These are phyloP conservation scores for Cladorrhinum sp. DNA, from an alignment of 2,329 filamentous ascomycete species.

Conservation along the genomic window DNA sequence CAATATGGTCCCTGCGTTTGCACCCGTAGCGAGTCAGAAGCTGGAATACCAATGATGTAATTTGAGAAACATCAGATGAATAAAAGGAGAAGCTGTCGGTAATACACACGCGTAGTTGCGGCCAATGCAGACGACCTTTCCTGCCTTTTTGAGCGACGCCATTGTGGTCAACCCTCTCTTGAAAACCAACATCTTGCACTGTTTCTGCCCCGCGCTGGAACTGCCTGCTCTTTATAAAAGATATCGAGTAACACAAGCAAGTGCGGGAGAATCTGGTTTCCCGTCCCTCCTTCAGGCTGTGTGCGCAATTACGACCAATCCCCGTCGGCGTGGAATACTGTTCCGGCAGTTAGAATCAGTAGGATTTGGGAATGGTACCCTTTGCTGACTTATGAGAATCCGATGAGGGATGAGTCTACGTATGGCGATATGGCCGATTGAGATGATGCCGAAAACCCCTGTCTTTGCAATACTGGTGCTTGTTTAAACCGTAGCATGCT, in stretches of 20 bases:
- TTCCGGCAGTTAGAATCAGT: slow-evolving; percentile 3
- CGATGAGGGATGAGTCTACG: neutral
- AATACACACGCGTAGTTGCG: slow-evolving; percentile 83
- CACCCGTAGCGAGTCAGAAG: slow-evolving; percentile 16
- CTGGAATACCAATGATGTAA: neutral
- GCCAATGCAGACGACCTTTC: slow-evolving; percentile 80
- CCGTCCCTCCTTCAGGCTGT: neutral
- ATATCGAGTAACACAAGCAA: neutral
- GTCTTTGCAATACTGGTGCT: neutral
- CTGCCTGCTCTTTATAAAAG: neutral
- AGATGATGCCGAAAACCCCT: neutral
- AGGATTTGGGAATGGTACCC: neutral
- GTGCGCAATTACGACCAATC: slow-evolving; percentile 10
- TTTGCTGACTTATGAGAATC: neutral
- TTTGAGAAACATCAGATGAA: neutral
- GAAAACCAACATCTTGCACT: slow-evolving; percentile 22
- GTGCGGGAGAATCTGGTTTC: slow-evolving; percentile 2
- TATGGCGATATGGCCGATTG: neutral
- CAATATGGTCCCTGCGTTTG: slow-evolving; percentile 74
- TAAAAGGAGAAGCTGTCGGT: neutral
- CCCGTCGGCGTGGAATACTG: slow-evolving; percentile 9
- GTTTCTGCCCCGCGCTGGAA: slow-evolving; percentile 12
- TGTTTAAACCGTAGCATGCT: neutral
- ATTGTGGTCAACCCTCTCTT: slow-evolving; percentile 35
- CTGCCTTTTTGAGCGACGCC: slow-evolving; percentile 44